Evolutionary conservation across 2,329 filamentous ascomycete genomes (phyloP), one percentile per base, ranked within the genome.

Genomic region (Nectriaceae sp.): DNA sequence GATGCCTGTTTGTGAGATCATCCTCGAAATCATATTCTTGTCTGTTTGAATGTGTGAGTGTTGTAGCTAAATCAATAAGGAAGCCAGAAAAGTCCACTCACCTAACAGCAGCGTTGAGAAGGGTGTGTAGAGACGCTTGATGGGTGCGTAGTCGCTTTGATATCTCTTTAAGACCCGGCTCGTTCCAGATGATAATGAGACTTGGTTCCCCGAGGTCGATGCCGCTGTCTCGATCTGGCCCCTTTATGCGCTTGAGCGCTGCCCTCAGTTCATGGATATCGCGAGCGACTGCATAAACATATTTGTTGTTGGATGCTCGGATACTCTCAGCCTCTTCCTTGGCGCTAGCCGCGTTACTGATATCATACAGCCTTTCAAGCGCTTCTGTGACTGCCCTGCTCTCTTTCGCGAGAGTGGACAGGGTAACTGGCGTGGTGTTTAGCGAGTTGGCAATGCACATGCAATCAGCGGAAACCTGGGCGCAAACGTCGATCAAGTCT

Each of bases 101-200:
- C 60, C 56, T 54, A n/a, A 59, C 61, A n/a, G 55, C 55, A 24
- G 60, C 56, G 21, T 63, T 63, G 22, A 63, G 55, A 18, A 63
- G 53, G 29, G 55, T 63, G 36, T 63, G 60, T 6, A 63, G 49
- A 36, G 60, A 63, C 15, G 60, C 60, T 43, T 63, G 60, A 4
- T 63, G 60, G 35, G 55, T 63, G 35, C 57, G 60, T 31, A 63
- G 44, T 36, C 59, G 53, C 4, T 49, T 46, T 19, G 62, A 50
- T 5, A 44, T 59, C 21, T 49, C 48, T 39, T 62, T 63, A 42
- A 63, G 50, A 18, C 46, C 36, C 20, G 50, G 52, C 47, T 63
- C 60, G 40, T 63, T 63, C 60, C 60, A 63, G 18, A 63, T 55
- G 39, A 63, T 63, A 35, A 63, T 54, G 40, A 63, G 60, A 26